Evolutionary conservation across 1,284 basidiomycete species (phyloP).

Genomic region (Ceratobasidium sp.): DNA sequence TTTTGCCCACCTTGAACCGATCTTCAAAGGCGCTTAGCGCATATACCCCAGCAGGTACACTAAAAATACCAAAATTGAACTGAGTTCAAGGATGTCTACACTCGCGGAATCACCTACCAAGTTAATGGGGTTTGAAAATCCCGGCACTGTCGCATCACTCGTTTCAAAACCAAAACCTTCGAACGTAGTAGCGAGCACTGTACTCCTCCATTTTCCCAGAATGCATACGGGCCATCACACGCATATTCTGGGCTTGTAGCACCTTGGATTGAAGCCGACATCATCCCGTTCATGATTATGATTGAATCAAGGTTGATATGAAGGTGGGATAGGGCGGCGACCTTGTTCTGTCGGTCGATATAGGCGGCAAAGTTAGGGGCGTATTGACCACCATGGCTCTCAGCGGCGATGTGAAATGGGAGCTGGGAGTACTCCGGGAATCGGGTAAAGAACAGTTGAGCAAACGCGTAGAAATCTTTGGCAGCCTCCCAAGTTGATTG

Average conservation of each 20-base stretch:
- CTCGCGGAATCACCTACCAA: slow-evolving; percentile 10
- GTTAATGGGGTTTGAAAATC: slow-evolving; percentile 30
- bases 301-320: slow-evolving; percentile 35
- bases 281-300: slow-evolving; percentile 12
- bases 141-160: slow-evolving; percentile 2
- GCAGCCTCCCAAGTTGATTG: slow-evolving; percentile 51
- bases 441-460: slow-evolving; percentile 73
- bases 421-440: slow-evolving; percentile 60
- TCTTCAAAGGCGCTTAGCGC: neutral
- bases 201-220: slow-evolving; percentile 22
- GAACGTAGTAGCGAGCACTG: slow-evolving; percentile 37
- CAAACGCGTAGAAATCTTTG: slow-evolving; percentile 62
- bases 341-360: slow-evolving; percentile 69
- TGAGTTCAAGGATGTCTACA: too few species aligned
- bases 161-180: neutral
- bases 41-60: slow-evolving; percentile 19
- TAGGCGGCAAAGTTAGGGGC: slow-evolving; percentile 72
- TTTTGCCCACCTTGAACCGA: slow-evolving; percentile 13
- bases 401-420: slow-evolving; percentile 71
- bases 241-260: slow-evolving; percentile 24
- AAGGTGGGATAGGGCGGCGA: neutral
- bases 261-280: slow-evolving; percentile 6
- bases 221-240: slow-evolving; percentile 25
- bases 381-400: slow-evolving; percentile 73
- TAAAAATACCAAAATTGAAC: neutral